phyloP scores from a whole-genome alignment of 1,284 basidiomycete genomes.

The Sanghuangporus weigelae region DNA sequence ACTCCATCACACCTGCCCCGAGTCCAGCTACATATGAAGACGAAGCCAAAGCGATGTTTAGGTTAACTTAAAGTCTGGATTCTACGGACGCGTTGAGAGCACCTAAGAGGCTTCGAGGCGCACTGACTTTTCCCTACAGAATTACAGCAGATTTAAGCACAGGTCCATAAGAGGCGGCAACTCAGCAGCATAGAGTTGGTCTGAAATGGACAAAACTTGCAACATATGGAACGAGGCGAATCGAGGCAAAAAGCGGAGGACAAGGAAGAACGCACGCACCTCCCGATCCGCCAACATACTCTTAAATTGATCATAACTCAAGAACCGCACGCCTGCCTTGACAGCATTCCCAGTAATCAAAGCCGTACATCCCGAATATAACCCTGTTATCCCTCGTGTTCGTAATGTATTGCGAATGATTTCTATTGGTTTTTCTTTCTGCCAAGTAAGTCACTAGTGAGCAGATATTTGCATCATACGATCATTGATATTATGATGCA shows the following conservation, averaged over 20 bases:
- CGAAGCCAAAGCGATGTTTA: background rate
- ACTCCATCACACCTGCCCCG: constrained; percentile 93
- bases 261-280: constrained; percentile 39
- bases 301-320: constrained; percentile 95
- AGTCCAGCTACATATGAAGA: constrained; percentile 75
- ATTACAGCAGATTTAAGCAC: background rate
- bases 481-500: constrained; percentile 22
- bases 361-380: constrained; percentile 86
- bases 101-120: constrained; percentile 81
- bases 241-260: background rate
- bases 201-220: background rate
- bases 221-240: background rate
- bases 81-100: background rate
- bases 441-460: constrained; percentile 10
- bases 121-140: constrained; percentile 80
- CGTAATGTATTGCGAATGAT: constrained; percentile 70
- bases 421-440: constrained; percentile 63
- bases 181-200: background rate
- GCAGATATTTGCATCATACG: background rate
- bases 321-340: constrained; percentile 93
- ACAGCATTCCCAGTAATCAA: constrained; percentile 85
- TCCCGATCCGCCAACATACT: constrained; percentile 74
- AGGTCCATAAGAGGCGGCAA: no score
- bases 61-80: constrained; percentile 7
- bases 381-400: constrained; percentile 67